Base-by-base conservation (phyloP, 1,284 basidiomycete species). In the Apiotrichum sp. region DNA sequence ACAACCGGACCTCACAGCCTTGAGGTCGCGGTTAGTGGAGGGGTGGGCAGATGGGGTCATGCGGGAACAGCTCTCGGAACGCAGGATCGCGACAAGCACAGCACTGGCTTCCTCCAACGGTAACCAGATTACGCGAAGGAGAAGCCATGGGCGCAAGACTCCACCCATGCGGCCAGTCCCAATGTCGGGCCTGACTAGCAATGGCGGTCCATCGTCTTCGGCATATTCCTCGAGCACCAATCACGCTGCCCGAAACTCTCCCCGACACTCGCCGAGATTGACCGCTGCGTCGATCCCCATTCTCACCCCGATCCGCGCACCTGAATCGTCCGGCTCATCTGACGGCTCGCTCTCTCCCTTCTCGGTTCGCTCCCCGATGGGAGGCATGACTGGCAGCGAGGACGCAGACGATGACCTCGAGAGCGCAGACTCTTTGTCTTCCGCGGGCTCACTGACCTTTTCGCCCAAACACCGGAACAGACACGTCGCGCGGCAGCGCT, bases 351-450 rank as follows among this genome's bases (percentile, higher is more conserved):
- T 49, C 29, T 68, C 67, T 13, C 69, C 66, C 32, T 57, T 66
- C 43, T 54, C 58, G 5, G 39, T 50, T 2, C 50, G 43, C n/a
- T 45, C 45, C 2, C 59, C 60, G 7, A 22, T 51, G 3, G 69
- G 65, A 9, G 63, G 62, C 6, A 57, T 67, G 54, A 62, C 62
- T 0, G 62, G 64, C 9, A 68, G 67, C 46, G 72, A 72, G 55
- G 72, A 72, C 53, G 72, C 67, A 6, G 72, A 74, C 56, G 72
- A 72, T 56, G 71, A 72, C 50, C 62, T 65, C 22, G 68, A 70
- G 33, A 63, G 60, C 36, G 57, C 58, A 13, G 50, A 50, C 32
- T 62, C 56, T 16, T 63, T 67, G 48, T 70, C 68, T n/a, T 71
- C 69, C 3, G 66, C 65, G 0, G 72, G 66, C 6, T 67, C 64